Base-by-base conservation (phyloP, 2,329 filamentous ascomycete genomes). In the Penicillium paneum region DNA sequence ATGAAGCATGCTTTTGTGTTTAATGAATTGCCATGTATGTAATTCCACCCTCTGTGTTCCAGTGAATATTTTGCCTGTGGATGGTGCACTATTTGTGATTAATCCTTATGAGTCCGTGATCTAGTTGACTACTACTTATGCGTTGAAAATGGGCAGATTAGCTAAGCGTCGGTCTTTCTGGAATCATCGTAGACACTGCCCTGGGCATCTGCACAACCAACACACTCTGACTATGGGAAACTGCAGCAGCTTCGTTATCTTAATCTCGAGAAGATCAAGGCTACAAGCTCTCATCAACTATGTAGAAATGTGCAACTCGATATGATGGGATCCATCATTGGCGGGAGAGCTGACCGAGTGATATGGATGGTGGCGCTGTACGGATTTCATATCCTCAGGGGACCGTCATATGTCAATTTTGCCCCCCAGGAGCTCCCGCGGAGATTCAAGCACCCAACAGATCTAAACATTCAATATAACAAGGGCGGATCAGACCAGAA, bases 11-110 rank as follows among this genome's bases (percentile, higher is more conserved):
- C 21, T 59, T 60, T 32, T 64, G 61, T 34, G 49, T 46, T 38
- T 56, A 47, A 59, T 58, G 65, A 58, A 53, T 60, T 45, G 51
- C 54, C 49, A 29, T 63, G 59, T 61, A 64, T 55, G 49, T 63
- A 62, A 57, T 58, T 52, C 50, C 56, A 52, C 53, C 57, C 32
- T 54, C 49, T 53, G 60, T 60, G 43, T 54, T 52, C 49, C 29
- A 46, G 43, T 57, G 49, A 50, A 52, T 57, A 41, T 34, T 43
- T 40, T 17, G 43, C 44, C 47, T 48, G 40, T 49, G 51, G 44
- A 51, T 54, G 47, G 55, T 61, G 49, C 51, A 50, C 35, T 28
- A 46, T 36, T 47, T 62, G 60, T 61, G 49, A 52, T 53, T 54
- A 51, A 59, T 48, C 26, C 12, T 50, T 53, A 36, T 55, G 36